A percentile compares a stretch with the other conserved stretches of the same genome.
These are phyloP conservation scores for Juglanconis sp. DNA, from an alignment of 2,329 filamentous ascomycete species.

Conservation along the genomic window DNA sequence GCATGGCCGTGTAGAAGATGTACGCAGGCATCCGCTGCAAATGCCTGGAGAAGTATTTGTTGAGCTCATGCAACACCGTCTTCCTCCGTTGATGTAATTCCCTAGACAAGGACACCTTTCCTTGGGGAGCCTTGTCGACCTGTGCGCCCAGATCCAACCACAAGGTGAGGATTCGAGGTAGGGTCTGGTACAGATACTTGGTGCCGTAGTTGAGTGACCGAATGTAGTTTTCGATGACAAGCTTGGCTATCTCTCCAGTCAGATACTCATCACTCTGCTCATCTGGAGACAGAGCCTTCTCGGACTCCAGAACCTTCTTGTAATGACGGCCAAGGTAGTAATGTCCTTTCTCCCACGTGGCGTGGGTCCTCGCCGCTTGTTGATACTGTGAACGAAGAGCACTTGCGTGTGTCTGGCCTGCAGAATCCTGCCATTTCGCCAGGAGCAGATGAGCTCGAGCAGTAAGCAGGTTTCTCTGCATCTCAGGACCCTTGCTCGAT, in stretches of 20 bases:
- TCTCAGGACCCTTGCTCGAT: conserved; percentile 38
- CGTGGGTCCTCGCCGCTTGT: conserved; percentile 66
- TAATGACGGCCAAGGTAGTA: conserved; percentile 97
- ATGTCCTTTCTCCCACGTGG: conserved; percentile 91
- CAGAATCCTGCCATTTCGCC: conserved; percentile 93
- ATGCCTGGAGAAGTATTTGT: conserved; percentile 77
- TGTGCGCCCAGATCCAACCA: conserved; percentile 90
- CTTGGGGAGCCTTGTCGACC: conserved; percentile 59
- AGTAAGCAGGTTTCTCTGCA: conserved; percentile 59
- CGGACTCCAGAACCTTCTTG: conserved; percentile 89
- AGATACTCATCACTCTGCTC: conserved; percentile 76
- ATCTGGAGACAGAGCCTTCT: conserved; percentile 70
- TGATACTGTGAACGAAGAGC: conserved; percentile 80
- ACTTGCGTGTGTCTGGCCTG: conserved; percentile 86
- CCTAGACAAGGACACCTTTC: conserved; percentile 49
- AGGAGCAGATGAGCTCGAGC: conserved; percentile 81
- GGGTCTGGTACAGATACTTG: conserved; percentile 93
- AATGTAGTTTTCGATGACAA: conserved; percentile 92
- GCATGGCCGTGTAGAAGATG: conserved; percentile 77
- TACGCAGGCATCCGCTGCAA: conserved; percentile 69
- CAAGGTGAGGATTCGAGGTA: conserved; percentile 86
- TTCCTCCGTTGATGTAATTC: conserved; percentile 56
- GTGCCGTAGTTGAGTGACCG: conserved; percentile 83
- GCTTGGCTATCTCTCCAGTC: conserved; percentile 77
- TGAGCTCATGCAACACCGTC: conserved; percentile 65